These are phyloP conservation scores for Tubosaeta sp. DNA, from an alignment of 768 basidiomycete genomes.

Conservation along the genomic window DNA sequence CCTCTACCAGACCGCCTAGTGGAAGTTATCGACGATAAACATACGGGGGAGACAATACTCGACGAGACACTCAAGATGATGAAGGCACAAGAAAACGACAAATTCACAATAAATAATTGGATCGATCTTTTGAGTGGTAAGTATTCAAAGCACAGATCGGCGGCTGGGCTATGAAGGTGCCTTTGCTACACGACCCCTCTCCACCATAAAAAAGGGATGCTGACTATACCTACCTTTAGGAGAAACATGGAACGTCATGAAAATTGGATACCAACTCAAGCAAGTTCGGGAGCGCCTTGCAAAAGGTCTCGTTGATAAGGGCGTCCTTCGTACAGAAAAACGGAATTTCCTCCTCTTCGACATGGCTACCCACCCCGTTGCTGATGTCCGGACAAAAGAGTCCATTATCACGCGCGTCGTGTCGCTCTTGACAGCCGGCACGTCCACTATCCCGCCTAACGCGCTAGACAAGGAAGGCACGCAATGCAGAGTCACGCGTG, in stretches of 20 bases:
- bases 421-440: conserved; percentile 76
- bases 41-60: conserved; percentile 93
- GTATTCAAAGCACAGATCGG: not conserved
- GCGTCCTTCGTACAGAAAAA: conserved; percentile 97
- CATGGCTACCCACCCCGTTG: conserved; percentile 99
- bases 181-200: not conserved
- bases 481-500: conserved; percentile 74
- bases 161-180: not conserved
- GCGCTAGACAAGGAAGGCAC: conserved; percentile 77
- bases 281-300: conserved; percentile 97
- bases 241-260: conserved; percentile 99
- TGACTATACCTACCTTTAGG: conserved; percentile 43
- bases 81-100: conserved; percentile 59
- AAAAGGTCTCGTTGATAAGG: conserved; percentile 97
- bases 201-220: not conserved
- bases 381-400: conserved; percentile 89
- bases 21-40: conserved; percentile 87
- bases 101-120: conserved; percentile 81
- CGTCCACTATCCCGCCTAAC: conserved; percentile 68
- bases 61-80: conserved; percentile 98
- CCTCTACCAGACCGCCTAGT: conserved; percentile 80
- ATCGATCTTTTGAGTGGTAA: conserved; percentile 90
- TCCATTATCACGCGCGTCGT: conserved; percentile 73
- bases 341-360: conserved; percentile 98
- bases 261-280: conserved; percentile 98